phyloP scores from a whole-genome alignment of 2,329 filamentous ascomycete genomes.

The Arthrobotrys iridis region DNA sequence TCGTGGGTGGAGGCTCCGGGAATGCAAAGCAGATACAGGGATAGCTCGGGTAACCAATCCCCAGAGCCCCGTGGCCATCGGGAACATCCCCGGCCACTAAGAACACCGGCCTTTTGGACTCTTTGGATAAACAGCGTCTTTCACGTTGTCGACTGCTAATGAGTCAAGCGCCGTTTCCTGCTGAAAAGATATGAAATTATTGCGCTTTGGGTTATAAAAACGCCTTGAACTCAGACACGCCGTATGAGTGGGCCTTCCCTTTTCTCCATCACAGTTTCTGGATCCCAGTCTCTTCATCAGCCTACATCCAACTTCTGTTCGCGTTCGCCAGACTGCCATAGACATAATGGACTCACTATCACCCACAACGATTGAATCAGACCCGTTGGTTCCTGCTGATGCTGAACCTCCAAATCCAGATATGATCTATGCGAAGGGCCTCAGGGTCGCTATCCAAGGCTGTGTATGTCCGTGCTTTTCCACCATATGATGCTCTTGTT shows the following conservation, averaged over 20 bases:
- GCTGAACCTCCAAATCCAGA: slow-evolving; percentile 39
- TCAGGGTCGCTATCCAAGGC: slow-evolving; percentile 85
- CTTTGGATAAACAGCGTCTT: not conserved
- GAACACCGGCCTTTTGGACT: too few species aligned
- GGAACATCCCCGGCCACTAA: not conserved
- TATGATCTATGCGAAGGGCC: slow-evolving; percentile 61
- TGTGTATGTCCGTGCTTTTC: slow-evolving; percentile 71
- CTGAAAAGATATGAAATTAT: not conserved
- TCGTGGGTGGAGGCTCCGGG: not conserved
- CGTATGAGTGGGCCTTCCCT: not conserved
- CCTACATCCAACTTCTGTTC: not conserved
- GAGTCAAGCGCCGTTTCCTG: not conserved
- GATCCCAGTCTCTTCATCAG: not conserved
- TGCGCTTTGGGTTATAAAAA: not conserved
- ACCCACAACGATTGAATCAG: slow-evolving; percentile 1
- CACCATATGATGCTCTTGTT: slow-evolving; percentile 29
- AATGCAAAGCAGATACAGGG: not conserved
- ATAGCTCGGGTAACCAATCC: not conserved
- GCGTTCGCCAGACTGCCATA: not conserved
- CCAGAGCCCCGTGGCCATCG: not conserved
- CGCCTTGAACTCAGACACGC: not conserved
- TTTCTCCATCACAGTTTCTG: not conserved
- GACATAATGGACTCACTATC: slow-evolving; percentile 35
- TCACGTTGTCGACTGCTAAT: slow-evolving; percentile 10
- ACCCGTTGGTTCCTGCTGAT: not conserved